Base-by-base conservation (phyloP, 73 alveolate species). In the Paramecium sonneborni region DNA sequence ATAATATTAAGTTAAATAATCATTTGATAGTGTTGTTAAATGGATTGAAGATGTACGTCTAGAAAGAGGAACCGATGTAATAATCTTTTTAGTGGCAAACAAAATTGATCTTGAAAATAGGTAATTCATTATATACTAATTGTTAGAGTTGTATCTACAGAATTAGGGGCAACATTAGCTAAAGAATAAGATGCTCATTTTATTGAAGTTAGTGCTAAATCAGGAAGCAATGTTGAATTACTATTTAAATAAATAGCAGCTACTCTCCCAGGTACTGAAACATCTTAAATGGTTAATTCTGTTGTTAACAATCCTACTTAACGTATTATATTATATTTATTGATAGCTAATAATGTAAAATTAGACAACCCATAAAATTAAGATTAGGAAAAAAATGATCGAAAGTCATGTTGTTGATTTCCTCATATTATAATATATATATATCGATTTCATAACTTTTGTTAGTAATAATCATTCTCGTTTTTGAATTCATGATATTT, bases 11-110 rank as follows among this genome's bases (percentile, higher is more conserved):
- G 85, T 58, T 43, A 91, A 92, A 76, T 21, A 46, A 62, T 48
- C 96, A 41, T 96, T 94, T 93, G 88, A 85, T 3, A 93, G 92
- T 72, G 97, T 93, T 35, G 92, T 69, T 24, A 96, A 94, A 57
- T 96, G 99, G 98, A 92, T 96, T 15, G 98, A 96, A 57, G 99
- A 96, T 92, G 99, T 97, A 14, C 93, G 96, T 23, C 74, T 95
- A 38, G 97, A 96, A 28, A 85, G 98, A 55, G 99, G 99, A 15
- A 92, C 85, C 10, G 97, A 96, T 88, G 97, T 96, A 44, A 85
- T 96, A 7, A 95, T 96, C 32, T 95, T 96, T 55, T 82, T 96
- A 12, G 98, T 96, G 30, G 99, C 98, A 1, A 96, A 95, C 69
- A 96, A 96, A 85, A 96, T 91, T 35, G 99, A 96, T 85, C 72